These are phyloP conservation scores for Isatis lusitanica DNA, from an alignment of 441 rosid species.

Conservation along the genomic window DNA sequence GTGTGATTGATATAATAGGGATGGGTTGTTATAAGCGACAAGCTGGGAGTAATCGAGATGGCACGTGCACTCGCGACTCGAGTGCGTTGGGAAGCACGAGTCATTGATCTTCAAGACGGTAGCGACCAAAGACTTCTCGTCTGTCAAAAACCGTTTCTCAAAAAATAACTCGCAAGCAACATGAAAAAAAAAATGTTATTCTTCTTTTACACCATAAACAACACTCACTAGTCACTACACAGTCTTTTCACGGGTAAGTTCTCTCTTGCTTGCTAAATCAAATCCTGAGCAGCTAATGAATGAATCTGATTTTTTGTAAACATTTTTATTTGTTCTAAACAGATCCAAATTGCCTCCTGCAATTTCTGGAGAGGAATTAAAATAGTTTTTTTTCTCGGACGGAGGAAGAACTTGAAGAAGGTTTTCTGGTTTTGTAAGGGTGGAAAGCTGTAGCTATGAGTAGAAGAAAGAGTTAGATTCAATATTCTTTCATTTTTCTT, in stretches of 20 bases:
- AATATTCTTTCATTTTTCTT: conserved; percentile 32
- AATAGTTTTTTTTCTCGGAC: not conserved
- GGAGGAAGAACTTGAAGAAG: conserved; percentile 20
- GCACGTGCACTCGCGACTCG: conserved; percentile 74
- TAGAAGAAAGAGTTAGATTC: conserved; percentile 34
- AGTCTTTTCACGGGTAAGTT: conserved; percentile 29
- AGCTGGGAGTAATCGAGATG: conserved; percentile 73
- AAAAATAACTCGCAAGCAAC: conserved; percentile 49
- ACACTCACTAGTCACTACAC: conserved; percentile 33
- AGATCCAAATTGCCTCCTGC: conserved; percentile 20
- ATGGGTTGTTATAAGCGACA: conserved; percentile 85
- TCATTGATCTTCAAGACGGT: conserved; percentile 91
- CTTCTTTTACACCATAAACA: conserved; percentile 28
- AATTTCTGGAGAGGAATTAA: conserved; percentile 22
- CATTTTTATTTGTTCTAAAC: not conserved
- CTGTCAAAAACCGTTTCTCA: conserved; percentile 89
- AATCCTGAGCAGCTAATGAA: not conserved
- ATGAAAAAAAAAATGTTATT: not conserved
- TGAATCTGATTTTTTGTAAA: not conserved
- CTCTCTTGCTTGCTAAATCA: conserved; percentile 5
- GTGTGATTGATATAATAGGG: conserved; percentile 51
- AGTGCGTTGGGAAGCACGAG: conserved; percentile 96
- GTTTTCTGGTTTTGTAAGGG: conserved; percentile 33
- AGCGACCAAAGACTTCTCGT: conserved; percentile 93
- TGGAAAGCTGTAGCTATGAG: conserved; percentile 53